Evolutionary conservation across 2,329 filamentous ascomycete genomes (phyloP).

Genomic region (Cladosporium halotolerans): DNA sequence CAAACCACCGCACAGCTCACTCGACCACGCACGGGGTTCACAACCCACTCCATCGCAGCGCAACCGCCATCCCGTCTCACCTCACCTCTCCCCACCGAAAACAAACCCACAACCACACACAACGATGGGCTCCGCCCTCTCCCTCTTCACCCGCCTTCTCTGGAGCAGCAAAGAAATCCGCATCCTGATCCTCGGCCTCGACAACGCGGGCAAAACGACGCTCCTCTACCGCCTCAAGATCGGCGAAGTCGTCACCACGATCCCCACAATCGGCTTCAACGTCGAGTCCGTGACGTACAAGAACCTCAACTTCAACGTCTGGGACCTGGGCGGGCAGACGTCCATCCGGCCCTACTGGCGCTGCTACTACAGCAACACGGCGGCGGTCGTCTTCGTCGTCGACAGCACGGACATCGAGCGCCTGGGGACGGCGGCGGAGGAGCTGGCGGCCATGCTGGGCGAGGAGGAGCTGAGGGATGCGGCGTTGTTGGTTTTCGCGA

Average conservation of each 20-base stretch:
- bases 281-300: conserved; percentile 98
- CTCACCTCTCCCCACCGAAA: neutral
- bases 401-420: conserved; percentile 97
- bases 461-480: conserved; percentile 95
- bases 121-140: conserved; percentile 51
- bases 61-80: neutral
- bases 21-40: no score
- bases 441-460: conserved; percentile 89
- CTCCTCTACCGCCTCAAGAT: conserved; percentile 93
- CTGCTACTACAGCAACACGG: conserved; percentile 98
- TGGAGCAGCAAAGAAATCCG: conserved; percentile 97
- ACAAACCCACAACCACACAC: neutral
- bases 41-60: no score
- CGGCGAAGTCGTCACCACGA: conserved; percentile 96
- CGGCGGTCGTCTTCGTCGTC: conserved; percentile 96
- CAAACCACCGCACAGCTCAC: neutral
- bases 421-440: conserved; percentile 84
- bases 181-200: conserved; percentile 67
- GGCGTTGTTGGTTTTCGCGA: conserved; percentile 88
- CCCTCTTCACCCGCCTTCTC: conserved; percentile 60
- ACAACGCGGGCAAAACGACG: conserved; percentile 98
- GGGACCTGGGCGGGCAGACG: conserved; percentile 98
- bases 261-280: conserved; percentile 98
- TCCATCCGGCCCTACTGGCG: conserved; percentile 98
- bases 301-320: conserved; percentile 98